Evolutionary conservation across 345 rosid species (phyloP).

Genomic region (Diplotaxis tenuifolia): DNA sequence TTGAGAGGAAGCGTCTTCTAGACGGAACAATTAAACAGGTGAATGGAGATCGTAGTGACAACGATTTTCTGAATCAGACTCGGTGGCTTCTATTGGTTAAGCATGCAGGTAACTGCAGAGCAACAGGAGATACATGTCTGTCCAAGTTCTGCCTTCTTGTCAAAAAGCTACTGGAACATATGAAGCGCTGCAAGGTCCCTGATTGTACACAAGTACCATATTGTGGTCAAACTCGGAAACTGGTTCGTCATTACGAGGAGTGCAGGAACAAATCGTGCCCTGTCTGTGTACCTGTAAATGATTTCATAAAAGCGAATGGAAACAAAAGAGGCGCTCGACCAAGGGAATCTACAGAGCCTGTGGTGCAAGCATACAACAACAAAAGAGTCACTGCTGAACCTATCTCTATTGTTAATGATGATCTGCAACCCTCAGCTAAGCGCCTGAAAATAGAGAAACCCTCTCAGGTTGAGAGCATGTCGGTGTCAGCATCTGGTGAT

Average conservation of each 20-base stretch:
- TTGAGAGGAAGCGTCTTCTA: conserved; percentile 28
- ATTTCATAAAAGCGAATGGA: conserved; percentile 40
- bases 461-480: conserved; percentile 42
- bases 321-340: conserved; percentile 33
- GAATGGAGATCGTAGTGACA: conserved; percentile 28
- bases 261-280: conserved; percentile 61
- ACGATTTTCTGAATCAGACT: conserved; percentile 41
- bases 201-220: conserved; percentile 53
- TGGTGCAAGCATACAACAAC: conserved; percentile 38
- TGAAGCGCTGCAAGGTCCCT: conserved; percentile 50
- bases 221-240: conserved; percentile 53
- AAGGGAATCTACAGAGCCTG: conserved; percentile 42
- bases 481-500: background rate
- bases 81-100: conserved; percentile 68
- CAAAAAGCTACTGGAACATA: conserved; percentile 59
- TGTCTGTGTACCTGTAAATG: conserved; percentile 64
- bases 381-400: conserved; percentile 36
- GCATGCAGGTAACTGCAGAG: conserved; percentile 71
- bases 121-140: conserved; percentile 69
- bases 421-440: conserved; percentile 60
- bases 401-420: conserved; percentile 39
- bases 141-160: conserved; percentile 45
- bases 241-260: conserved; percentile 54
- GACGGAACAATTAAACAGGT: conserved; percentile 10
- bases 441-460: conserved; percentile 64